Percentiles rank a stretch among this genome's conserved stretches.
These are phyloP conservation scores for Lasiodiplodia gonubiensis DNA, from an alignment of 2,329 filamentous ascomycete genomes.

Conservation along the genomic window DNA sequence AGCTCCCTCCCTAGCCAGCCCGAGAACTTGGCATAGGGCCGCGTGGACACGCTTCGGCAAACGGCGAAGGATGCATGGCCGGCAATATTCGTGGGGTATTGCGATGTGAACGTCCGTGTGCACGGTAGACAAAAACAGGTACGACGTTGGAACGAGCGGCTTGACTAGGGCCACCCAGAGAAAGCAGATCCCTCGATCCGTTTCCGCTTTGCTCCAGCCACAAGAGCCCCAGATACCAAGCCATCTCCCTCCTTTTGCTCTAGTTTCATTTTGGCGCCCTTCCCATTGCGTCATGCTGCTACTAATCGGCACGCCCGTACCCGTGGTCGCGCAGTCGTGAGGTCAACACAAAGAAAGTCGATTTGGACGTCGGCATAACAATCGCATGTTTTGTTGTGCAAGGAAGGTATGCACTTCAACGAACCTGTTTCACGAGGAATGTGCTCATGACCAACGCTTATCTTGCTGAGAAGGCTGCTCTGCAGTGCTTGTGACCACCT, in stretches of 20 bases:
- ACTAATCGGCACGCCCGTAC: not conserved
- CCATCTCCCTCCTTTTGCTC: not conserved
- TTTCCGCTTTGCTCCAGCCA: slow-evolving; percentile 5
- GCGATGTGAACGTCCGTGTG: not conserved
- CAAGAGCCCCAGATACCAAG: not conserved
- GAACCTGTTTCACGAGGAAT: not conserved
- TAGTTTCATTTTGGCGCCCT: not conserved
- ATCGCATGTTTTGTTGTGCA: not conserved
- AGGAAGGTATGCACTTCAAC: too few species aligned
- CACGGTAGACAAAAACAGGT: not conserved
- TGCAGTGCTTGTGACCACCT: slow-evolving; percentile 9
- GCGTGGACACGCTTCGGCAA: slow-evolving; percentile 10
- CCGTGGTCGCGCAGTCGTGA: not conserved
- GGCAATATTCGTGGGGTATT: not conserved
- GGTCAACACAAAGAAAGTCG: not conserved
- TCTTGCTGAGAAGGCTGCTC: not conserved
- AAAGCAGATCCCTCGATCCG: not conserved
- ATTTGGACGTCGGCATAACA: not conserved
- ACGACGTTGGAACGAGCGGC: not conserved
- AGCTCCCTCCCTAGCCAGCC: not conserved
- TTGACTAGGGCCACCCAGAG: not conserved
- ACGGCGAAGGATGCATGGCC: not conserved
- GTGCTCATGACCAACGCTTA: slow-evolving; percentile 19
- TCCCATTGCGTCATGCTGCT: slow-evolving; percentile 11
- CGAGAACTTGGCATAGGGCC: not conserved